These are phyloP conservation scores for Ogataea pignaliae DNA, from an alignment of 805 yeast species.

Conservation along the genomic window DNA sequence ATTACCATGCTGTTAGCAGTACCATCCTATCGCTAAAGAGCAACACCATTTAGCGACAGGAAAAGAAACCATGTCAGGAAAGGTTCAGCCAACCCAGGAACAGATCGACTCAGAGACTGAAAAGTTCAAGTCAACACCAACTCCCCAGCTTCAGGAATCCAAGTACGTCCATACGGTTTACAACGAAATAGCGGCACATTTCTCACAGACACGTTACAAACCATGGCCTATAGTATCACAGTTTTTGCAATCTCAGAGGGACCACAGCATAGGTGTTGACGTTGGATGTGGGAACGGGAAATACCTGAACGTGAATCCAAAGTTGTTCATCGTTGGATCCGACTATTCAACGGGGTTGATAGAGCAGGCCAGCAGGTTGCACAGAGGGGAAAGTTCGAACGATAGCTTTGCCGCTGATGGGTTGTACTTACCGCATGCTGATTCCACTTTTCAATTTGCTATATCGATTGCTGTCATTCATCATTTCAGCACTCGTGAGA, in stretches of 20 bases:
- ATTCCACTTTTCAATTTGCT: conserved; percentile 63
- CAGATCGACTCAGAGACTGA: conserved; percentile 26
- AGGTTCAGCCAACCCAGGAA: conserved; percentile 26
- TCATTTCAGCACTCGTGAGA: conserved; percentile 81
- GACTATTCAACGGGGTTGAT: conserved; percentile 71
- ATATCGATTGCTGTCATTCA: conserved; percentile 94
- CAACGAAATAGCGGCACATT: conserved; percentile 88
- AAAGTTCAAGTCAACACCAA: conserved; percentile 26
- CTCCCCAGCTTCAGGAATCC: conserved; percentile 62
- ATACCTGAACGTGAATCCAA: conserved; percentile 67
- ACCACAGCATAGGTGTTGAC: conserved; percentile 76
- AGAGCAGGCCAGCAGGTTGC: conserved; percentile 51
- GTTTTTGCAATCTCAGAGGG: conserved; percentile 46
- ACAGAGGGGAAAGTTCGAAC: conserved; percentile 21
- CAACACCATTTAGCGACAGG: neutral
- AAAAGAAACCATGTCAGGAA: conserved; percentile 22
- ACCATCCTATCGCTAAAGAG: too few relatives aligned
- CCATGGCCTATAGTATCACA: conserved; percentile 95
- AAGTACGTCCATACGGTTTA: conserved; percentile 87
- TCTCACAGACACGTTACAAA: conserved; percentile 89
- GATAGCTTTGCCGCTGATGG: conserved; percentile 84
- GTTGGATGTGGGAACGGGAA: conserved; percentile 98
- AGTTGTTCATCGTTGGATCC: conserved; percentile 67
- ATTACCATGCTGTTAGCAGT: too few relatives aligned
- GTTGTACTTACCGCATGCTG: conserved; percentile 53